phyloP scores from a whole-genome alignment of 805 yeast species.

The Hanseniaspora guilliermondii region DNA sequence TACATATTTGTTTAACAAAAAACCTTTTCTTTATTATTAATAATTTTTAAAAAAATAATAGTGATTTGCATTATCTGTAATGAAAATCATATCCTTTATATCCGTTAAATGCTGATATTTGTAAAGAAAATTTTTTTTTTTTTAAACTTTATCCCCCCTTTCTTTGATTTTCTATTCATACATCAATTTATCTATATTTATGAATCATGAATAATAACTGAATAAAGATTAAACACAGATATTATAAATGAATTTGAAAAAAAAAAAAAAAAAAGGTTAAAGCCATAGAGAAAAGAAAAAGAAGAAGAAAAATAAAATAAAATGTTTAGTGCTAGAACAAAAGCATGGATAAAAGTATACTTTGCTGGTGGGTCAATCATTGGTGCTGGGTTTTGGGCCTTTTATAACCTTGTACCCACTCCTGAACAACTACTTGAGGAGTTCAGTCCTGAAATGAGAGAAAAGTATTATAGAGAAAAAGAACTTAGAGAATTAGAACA shows the following conservation, averaged over 20 bases:
- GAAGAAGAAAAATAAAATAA: neutral
- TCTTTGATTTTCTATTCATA: too few species aligned
- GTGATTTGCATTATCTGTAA: too few species aligned
- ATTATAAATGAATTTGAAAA: too few species aligned
- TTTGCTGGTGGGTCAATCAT: constrained; percentile 54
- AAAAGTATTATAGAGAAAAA: constrained; percentile 55
- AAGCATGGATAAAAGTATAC: constrained; percentile 41
- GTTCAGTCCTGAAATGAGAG: constrained; percentile 72
- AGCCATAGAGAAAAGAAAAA: too few species aligned
- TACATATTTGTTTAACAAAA: too few species aligned
- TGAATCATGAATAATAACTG: too few species aligned
- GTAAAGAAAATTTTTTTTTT: neutral
- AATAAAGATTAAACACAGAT: too few species aligned
- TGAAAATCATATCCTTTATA: neutral
- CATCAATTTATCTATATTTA: too few species aligned
- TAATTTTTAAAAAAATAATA: too few species aligned
- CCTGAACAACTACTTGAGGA: constrained; percentile 64
- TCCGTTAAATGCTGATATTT: neutral
- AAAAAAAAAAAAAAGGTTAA: too few species aligned
- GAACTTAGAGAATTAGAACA: constrained; percentile 57
- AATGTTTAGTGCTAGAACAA: constrained; percentile 5
- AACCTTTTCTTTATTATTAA: too few species aligned
- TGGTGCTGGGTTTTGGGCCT: constrained; percentile 59
- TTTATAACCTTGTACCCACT: constrained; percentile 68
- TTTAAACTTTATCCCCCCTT: neutral